These are phyloP conservation scores for Intubia oerlemansii DNA, from an alignment of 2,329 filamentous ascomycete species.

Conservation along the genomic window DNA sequence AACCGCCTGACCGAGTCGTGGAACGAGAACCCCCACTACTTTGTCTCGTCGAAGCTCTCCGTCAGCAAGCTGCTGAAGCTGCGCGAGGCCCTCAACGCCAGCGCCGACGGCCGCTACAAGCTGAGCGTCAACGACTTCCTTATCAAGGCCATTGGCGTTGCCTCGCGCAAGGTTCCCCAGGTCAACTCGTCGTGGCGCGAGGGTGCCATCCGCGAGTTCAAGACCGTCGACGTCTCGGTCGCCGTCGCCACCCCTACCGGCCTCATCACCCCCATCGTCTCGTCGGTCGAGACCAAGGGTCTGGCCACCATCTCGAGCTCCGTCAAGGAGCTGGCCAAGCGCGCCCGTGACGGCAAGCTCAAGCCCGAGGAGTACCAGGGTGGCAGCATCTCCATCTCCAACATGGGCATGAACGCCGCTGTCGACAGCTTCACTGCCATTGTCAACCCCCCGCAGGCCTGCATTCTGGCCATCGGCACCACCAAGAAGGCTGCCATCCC, in stretches of 20 bases:
- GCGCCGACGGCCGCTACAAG: slow-evolving; percentile 86
- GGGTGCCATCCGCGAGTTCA: slow-evolving; percentile 81
- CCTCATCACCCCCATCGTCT: slow-evolving; percentile 94
- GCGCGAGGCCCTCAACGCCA: slow-evolving; percentile 75
- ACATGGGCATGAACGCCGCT: slow-evolving; percentile 99
- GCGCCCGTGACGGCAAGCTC: slow-evolving; percentile 88
- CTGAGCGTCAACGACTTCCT: slow-evolving; percentile 99
- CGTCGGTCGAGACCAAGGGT: slow-evolving; percentile 66
- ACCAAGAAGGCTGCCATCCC: slow-evolving; percentile 89
- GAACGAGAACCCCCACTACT: slow-evolving; percentile 95
- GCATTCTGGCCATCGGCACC: slow-evolving; percentile 85
- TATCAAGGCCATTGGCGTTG: slow-evolving; percentile 82
- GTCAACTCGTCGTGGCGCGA: slow-evolving; percentile 93
- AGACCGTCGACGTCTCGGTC: slow-evolving; percentile 83
- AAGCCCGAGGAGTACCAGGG: slow-evolving; percentile 99
- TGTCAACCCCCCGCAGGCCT: slow-evolving; percentile 95
- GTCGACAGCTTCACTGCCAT: slow-evolving; percentile 95
- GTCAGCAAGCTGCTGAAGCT: slow-evolving; percentile 94
- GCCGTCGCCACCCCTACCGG: slow-evolving; percentile 83
- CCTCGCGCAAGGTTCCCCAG: slow-evolving; percentile 79
- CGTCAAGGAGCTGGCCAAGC: slow-evolving; percentile 94
- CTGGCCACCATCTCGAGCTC: slow-evolving; percentile 71
- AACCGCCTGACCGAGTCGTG: slow-evolving; percentile 73
- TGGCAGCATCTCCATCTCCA: slow-evolving; percentile 96
- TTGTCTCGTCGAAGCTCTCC: slow-evolving; percentile 75